Evolutionary conservation across 2,329 filamentous ascomycete genomes (phyloP), one percentile per base, ranked within the genome.

Genomic region (Hymenoscyphus fructigenus): DNA sequence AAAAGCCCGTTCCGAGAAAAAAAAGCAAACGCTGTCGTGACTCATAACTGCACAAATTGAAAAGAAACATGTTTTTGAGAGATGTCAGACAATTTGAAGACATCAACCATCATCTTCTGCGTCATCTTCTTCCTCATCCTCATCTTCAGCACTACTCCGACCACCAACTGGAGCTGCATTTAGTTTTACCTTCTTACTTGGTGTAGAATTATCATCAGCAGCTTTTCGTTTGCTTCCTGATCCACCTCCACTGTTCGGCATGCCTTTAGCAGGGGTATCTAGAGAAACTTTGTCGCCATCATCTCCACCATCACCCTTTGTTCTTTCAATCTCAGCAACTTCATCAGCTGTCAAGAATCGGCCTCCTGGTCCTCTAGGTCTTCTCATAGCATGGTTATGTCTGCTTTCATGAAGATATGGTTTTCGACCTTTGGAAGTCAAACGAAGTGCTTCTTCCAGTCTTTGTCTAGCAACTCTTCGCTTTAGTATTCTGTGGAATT

Each of bases 341-440:
- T 99, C 95, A 64, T 98, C 95, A 1, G 95, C 94, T 0, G 95
- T 99, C 77, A 99, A 81, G 83, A 99, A 99, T 28, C 95, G 89
- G 26, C 95, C 95, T 61, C 95, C 95, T 0, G 95, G 95, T 17
- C 95, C 95, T 76, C 95, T 88, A 32, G 95, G 95, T 73, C 95
- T 84, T 65, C 95, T 88, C 95, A 99, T 99, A 10, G 95, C 95
- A 78, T 99, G 95, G 75, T 98, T 98, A 78, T 99, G 95, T 74
- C 95, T 86, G 29, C 94, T 98, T 76, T 99, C 95, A 79, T 99
- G 95, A 36, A 99, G 84, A 74, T 99, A 99, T 3, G 95, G 95
- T 79, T 97, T 98, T 41, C 95, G 88, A 29, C 94, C 94, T 79
- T 99, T 99, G 10, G 91, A 96, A 0, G 95, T 98, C 65, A 98